Conservation (phyloP, 768 basidiomycete genomes). For the Auricularia cornea region DNA sequence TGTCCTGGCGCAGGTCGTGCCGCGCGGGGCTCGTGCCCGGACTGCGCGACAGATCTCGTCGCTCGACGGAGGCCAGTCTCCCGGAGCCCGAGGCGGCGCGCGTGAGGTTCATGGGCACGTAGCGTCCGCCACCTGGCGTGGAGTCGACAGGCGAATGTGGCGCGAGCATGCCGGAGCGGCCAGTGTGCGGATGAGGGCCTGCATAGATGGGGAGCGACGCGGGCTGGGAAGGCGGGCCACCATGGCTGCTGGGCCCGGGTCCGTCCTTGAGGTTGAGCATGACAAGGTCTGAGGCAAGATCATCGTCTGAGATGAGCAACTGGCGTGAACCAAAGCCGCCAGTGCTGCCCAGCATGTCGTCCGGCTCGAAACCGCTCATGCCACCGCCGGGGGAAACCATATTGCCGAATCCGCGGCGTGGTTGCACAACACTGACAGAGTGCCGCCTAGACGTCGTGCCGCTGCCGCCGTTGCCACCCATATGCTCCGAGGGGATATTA, state of each 20-base stretch:
- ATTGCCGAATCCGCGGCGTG: slow-evolving; percentile 53
- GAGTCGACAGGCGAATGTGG: slow-evolving; percentile 4
- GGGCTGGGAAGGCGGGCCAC: slow-evolving; percentile 56
- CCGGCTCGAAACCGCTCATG: slow-evolving; percentile 25
- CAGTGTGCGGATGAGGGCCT: slow-evolving; percentile 13
- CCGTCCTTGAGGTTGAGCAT: slow-evolving; percentile 42
- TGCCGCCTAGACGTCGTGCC: slow-evolving; percentile 78
- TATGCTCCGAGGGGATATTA: background rate
- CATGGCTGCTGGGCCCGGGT: slow-evolving; percentile 34
- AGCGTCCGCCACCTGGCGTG: slow-evolving; percentile 1
- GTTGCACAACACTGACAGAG: slow-evolving; percentile 77
- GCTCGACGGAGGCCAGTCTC: background rate
- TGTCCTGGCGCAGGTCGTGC: background rate
- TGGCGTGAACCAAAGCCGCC: slow-evolving; percentile 29
- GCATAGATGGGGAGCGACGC: slow-evolving; percentile 69
- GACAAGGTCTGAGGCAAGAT: slow-evolving; percentile 67
- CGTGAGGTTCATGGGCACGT: slow-evolving; percentile 4
- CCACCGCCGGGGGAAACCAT: slow-evolving; percentile 54
- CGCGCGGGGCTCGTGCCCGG: background rate
- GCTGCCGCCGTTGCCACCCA: slow-evolving; percentile 71
- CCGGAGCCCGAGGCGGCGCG: background rate
- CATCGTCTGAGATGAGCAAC: slow-evolving; percentile 68
- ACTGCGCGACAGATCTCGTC: background rate
- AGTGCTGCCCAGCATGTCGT: slow-evolving; percentile 11
- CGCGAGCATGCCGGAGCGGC: slow-evolving; percentile 21